A percentile compares a stretch with the other conserved stretches of the same genome.
Conservation (phyloP, 495 filamentous ascomycete species). For the Hyaloscypha bicolor region DNA sequence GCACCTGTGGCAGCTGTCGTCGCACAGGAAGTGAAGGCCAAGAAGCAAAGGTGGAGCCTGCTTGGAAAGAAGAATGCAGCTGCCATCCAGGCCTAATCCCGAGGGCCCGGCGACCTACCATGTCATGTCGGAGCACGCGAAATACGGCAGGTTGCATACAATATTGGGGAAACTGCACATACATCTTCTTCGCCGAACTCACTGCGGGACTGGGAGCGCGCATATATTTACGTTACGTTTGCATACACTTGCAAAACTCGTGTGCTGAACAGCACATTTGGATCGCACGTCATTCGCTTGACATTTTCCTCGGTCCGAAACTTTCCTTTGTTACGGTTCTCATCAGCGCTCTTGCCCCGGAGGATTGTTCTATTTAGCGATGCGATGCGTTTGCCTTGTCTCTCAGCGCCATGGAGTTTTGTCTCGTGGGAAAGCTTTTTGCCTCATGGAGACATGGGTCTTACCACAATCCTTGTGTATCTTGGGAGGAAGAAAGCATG, state of each 20-base stretch:
- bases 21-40: slow-evolving; percentile 17
- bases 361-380: neutral
- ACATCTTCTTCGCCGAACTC: slow-evolving; percentile 6
- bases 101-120: neutral
- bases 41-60: slow-evolving; percentile 31
- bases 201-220: slow-evolving; percentile 10
- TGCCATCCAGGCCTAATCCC: slow-evolving; percentile 11
- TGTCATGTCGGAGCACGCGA: neutral
- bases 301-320: neutral
- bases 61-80: slow-evolving; percentile 24
- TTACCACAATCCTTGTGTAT: neutral
- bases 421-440: neutral
- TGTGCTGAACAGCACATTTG: neutral
- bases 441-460: neutral
- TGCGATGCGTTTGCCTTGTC: neutral
- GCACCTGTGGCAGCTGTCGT: neutral
- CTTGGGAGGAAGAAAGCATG: neutral
- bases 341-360: neutral
- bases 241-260: neutral
- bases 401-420: neutral
- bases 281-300: neutral
- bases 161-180: slow-evolving; percentile 1
- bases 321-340: slow-evolving; percentile 2
- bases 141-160: neutral
- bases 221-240: slow-evolving; percentile 3